These are phyloP conservation scores for Luzula sylvatica DNA, from an alignment of 176 grass and related monocot species.

Conservation along the genomic window DNA sequence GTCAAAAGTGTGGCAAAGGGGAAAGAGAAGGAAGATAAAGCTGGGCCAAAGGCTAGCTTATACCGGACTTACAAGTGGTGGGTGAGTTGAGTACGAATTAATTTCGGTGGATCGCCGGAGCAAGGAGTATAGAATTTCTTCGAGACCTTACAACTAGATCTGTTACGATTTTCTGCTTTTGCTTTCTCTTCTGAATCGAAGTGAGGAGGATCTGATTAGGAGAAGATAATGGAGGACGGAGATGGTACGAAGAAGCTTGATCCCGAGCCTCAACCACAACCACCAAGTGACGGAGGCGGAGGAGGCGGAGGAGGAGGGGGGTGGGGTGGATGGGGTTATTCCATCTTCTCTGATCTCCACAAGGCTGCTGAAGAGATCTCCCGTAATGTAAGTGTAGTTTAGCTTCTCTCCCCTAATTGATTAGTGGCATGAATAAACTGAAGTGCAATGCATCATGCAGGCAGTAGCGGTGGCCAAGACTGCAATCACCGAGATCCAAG, in stretches of 20 bases:
- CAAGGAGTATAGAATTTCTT: too few species aligned
- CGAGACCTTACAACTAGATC: too few species aligned
- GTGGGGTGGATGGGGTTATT: slow-evolving; percentile 89
- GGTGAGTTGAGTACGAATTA: neutral
- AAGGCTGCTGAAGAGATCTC: slow-evolving; percentile 69
- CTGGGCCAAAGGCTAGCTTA: slow-evolving; percentile 20
- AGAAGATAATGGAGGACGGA: slow-evolving; percentile 13
- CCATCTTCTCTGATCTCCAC: slow-evolving; percentile 67
- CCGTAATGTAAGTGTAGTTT: slow-evolving; percentile 36
- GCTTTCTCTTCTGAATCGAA: too few species aligned
- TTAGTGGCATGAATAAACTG: neutral
- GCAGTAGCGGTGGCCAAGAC: slow-evolving; percentile 83
- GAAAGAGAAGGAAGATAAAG: neutral
- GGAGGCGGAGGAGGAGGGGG: slow-evolving; percentile 28
- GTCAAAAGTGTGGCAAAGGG: neutral
- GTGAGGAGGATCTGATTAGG: too few species aligned
- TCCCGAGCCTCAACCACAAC: neutral
- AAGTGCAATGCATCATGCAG: slow-evolving; percentile 27
- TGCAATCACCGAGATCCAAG: slow-evolving; percentile 55
- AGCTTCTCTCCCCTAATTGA: neutral
- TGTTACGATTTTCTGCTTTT: too few species aligned
- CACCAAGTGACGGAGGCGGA: neutral
- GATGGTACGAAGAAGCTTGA: slow-evolving; percentile 3
- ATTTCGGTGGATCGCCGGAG: neutral
- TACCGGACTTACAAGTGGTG: neutral